Percentiles rank a stretch among this genome's conserved stretches.
Conservation (phyloP, 2,329 filamentous ascomycete genomes). For the Arthrocladium fulminans region DNA sequence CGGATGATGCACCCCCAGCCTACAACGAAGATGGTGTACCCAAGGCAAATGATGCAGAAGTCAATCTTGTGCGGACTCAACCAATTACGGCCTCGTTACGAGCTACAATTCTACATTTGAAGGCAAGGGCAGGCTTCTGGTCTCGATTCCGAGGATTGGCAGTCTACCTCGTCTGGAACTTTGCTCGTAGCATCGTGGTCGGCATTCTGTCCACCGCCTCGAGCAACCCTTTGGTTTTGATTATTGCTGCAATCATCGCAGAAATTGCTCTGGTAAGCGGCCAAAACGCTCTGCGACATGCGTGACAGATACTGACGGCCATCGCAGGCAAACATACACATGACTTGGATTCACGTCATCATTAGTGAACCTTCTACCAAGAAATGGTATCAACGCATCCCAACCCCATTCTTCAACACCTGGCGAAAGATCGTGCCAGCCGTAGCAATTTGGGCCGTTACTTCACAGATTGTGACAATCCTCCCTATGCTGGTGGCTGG, state of each 20-base stretch:
- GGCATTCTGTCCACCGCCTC: constrained; percentile 39
- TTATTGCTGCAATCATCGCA: constrained; percentile 48
- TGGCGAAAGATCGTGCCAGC: constrained; percentile 65
- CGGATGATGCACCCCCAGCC: constrained; percentile 24
- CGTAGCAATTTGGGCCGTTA: constrained; percentile 51
- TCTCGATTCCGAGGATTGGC: constrained; percentile 62
- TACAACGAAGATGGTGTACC: constrained; percentile 19
- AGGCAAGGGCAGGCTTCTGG: constrained; percentile 53
- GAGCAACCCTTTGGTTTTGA: constrained; percentile 38
- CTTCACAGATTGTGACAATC: constrained; percentile 40
- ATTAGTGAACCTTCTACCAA: constrained; percentile 60
- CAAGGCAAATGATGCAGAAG: constrained; percentile 35
- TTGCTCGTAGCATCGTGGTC: constrained; percentile 37
- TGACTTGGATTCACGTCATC: constrained; percentile 44
- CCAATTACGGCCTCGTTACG: constrained; percentile 56
- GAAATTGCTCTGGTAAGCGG: constrained; percentile 57
- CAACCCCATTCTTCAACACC: constrained; percentile 54
- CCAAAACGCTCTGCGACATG: too few species aligned
- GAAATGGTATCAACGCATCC: constrained; percentile 61
- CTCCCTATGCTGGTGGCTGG: constrained; percentile 35
- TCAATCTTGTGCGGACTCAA: constrained; percentile 41
- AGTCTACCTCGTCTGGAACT: constrained; percentile 40
- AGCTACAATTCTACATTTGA: constrained; percentile 52
- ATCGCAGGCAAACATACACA: constrained; percentile 8
- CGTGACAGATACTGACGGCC: neutral